Percentiles rank a stretch among this genome's conserved stretches.
Conservation (phyloP, 1,284 basidiomycete genomes). For the Leccinum fallax region DNA sequence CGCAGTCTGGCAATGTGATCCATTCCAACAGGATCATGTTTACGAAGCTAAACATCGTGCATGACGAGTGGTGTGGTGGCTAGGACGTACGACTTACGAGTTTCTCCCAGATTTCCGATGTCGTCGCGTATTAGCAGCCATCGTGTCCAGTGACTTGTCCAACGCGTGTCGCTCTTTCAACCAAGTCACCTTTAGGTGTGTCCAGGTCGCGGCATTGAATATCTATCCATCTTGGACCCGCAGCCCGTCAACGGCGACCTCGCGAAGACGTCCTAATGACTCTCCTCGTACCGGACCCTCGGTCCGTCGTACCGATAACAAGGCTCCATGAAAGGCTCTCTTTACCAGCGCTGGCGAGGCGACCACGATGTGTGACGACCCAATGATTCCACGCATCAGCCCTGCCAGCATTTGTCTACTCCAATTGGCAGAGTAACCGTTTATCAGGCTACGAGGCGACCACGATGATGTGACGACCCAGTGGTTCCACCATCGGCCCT, state of each 20-base stretch:
- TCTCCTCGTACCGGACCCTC: background rate
- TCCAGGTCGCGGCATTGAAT: background rate
- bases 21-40: background rate
- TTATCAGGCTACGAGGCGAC: background rate
- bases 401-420: too few relatives aligned
- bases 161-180: background rate
- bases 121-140: background rate
- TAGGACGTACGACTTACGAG: background rate
- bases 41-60: background rate
- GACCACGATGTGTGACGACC: too few relatives aligned
- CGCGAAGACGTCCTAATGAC: background rate
- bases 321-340: background rate
- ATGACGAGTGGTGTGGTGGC: background rate
- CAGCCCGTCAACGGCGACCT: background rate
- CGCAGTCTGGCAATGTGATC: background rate
- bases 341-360: background rate
- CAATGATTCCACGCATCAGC: too few relatives aligned
- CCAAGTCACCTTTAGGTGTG: background rate
- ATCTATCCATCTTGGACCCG: background rate
- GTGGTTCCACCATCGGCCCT: background rate
- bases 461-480: background rate
- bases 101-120: background rate
- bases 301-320: background rate
- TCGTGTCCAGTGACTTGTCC: background rate
- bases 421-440: too few relatives aligned